These are phyloP conservation scores for Boletellus ananiceps DNA, from an alignment of 768 basidiomycete species.

Conservation along the genomic window DNA sequence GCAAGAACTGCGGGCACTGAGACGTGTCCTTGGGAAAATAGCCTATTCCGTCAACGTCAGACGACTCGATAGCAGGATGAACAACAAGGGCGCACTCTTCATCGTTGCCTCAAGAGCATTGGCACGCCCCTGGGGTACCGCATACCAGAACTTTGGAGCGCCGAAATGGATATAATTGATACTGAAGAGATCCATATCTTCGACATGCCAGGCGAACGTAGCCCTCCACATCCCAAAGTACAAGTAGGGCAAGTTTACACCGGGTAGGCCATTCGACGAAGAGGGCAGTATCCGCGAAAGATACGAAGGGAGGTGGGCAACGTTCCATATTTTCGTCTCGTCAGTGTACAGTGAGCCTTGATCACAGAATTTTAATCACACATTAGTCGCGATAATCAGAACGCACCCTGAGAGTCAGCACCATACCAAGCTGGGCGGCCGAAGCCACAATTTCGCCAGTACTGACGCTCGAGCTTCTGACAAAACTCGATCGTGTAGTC, in stretches of 20 bases:
- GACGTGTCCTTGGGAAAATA: constrained; percentile 87
- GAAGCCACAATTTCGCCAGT: constrained; percentile 87
- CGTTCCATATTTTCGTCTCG: constrained; percentile 84
- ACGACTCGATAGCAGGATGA: not conserved
- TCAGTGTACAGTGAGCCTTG: constrained; percentile 68
- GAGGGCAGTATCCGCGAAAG: constrained; percentile 74
- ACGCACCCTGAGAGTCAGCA: constrained; percentile 86
- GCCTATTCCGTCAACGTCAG: constrained; percentile 39
- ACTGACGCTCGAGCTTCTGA: constrained; percentile 79
- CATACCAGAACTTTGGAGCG: constrained; percentile 96
- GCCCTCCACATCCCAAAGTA: constrained; percentile 99
- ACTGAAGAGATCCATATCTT: constrained; percentile 98
- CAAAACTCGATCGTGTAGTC: constrained; percentile 92
- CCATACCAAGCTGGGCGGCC: constrained; percentile 97
- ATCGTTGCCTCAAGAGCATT: constrained; percentile 83
- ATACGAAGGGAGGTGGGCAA: constrained; percentile 84
- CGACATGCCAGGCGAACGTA: constrained; percentile 98
- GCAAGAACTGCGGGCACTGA: constrained; percentile 86
- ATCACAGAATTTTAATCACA: not conserved
- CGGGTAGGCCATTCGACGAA: constrained; percentile 70
- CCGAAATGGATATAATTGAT: constrained; percentile 99
- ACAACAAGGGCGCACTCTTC: constrained; percentile 51
- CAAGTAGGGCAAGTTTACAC: constrained; percentile 95
- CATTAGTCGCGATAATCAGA: not conserved
- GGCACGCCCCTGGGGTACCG: constrained; percentile 84